Conservation (phyloP, 768 basidiomycete species). For the Cantharellus anzutake region DNA sequence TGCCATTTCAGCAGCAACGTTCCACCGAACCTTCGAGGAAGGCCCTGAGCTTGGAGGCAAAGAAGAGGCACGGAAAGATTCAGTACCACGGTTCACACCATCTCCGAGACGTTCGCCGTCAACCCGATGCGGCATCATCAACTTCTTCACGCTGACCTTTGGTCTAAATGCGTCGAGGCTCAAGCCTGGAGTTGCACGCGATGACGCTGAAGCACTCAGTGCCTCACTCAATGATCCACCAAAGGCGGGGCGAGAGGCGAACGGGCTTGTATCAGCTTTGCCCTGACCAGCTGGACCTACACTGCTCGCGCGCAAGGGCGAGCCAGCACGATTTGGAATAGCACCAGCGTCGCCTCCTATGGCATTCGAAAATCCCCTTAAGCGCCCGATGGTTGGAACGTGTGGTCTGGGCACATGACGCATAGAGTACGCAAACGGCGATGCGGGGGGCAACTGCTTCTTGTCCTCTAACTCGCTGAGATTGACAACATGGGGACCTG, state of each 20-base stretch:
- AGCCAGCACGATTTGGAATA: background rate
- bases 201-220: background rate
- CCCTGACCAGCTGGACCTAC: background rate
- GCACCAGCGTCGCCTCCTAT: constrained; percentile 10
- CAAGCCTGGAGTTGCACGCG: constrained; percentile 1
- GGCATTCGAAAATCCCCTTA: constrained; percentile 18
- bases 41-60: background rate
- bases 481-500: constrained; percentile 13
- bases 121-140: constrained; percentile 33
- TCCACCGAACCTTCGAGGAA: constrained; percentile 10
- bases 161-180: constrained; percentile 39
- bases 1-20: constrained; percentile 11
- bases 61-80: background rate
- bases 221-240: background rate
- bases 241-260: background rate
- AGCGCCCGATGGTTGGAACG: constrained; percentile 14
- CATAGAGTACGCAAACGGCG: constrained; percentile 6
- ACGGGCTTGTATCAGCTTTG: background rate
- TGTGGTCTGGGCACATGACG: constrained; percentile 3
- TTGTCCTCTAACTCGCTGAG: constrained; percentile 12
- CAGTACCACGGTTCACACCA: background rate
- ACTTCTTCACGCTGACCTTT: constrained; percentile 80
- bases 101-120: background rate
- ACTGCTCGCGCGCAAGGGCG: background rate
- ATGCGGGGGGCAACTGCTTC: constrained; percentile 14